phyloP scores from a whole-genome alignment of 768 basidiomycete species.

The Russula virescens region DNA sequence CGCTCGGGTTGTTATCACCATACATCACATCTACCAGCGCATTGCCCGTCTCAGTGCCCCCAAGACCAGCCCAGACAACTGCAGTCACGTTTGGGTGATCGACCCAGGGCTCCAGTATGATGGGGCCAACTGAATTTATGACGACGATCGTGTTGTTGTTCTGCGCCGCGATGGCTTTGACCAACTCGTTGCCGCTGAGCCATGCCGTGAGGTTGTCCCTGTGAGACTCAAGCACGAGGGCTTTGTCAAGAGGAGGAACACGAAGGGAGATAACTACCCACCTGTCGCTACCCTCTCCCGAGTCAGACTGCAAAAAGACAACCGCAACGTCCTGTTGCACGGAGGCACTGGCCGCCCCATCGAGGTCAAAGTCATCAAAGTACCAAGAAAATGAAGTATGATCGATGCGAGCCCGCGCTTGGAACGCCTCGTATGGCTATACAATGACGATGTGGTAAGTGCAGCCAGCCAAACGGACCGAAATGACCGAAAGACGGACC shows the following conservation, averaged over 20 bases:
- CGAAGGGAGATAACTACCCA: neutral
- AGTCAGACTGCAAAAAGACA: constrained; percentile 74
- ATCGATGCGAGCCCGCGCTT: constrained; percentile 59
- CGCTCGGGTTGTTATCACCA: constrained; percentile 68
- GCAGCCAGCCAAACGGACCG: neutral
- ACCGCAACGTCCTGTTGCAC: constrained; percentile 53
- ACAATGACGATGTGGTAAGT: neutral
- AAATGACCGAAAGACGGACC: constrained; percentile 34
- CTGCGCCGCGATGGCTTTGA: constrained; percentile 58
- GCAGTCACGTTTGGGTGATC: constrained; percentile 38
- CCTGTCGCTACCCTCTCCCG: constrained; percentile 75
- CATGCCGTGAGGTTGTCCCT: constrained; percentile 30
- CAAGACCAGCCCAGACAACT: constrained; percentile 33
- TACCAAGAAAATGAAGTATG: constrained; percentile 63
- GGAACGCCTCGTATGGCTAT: constrained; percentile 77
- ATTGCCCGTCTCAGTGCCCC: constrained; percentile 63
- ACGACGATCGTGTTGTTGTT: constrained; percentile 72
- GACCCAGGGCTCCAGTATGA: constrained; percentile 41
- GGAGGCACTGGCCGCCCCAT: constrained; percentile 23
- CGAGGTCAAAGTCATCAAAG: constrained; percentile 62
- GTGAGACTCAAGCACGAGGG: neutral
- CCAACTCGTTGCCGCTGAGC: constrained; percentile 35
- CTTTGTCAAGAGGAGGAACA: neutral
- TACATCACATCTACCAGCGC: constrained; percentile 72
- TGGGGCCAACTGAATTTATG: constrained; percentile 43